These are phyloP conservation scores for Colletotrichum spinosum DNA, from an alignment of 2,329 filamentous ascomycete species.

Conservation along the genomic window DNA sequence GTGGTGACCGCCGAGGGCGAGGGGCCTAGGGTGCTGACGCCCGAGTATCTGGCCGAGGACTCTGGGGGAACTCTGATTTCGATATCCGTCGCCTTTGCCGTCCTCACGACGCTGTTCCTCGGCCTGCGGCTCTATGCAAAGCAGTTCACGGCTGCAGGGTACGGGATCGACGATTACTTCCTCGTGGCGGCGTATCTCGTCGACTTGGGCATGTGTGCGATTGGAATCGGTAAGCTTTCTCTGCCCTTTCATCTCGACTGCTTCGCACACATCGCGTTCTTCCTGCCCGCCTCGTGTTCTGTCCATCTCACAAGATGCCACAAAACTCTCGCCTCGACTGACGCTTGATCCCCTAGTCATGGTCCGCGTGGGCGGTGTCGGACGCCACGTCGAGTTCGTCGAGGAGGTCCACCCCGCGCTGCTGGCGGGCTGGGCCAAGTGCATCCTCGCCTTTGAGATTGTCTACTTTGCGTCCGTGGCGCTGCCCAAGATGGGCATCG, in stretches of 20 bases:
- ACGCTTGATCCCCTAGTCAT: constrained; percentile 36
- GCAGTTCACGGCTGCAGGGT: constrained; percentile 31
- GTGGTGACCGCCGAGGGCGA: constrained; percentile 10
- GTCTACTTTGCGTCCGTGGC: constrained; percentile 44
- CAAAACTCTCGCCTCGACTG: constrained; percentile 13
- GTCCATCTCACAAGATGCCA: neutral
- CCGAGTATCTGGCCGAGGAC: constrained; percentile 31
- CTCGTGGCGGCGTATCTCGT: constrained; percentile 31
- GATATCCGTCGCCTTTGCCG: constrained; percentile 39
- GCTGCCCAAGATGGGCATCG: constrained; percentile 45
- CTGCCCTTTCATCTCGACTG: neutral
- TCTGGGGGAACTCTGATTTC: constrained; percentile 35
- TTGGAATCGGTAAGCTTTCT: constrained; percentile 29
- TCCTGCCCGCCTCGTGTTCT: too few relatives aligned
- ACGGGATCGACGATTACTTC: constrained; percentile 33
- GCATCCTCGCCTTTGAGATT: constrained; percentile 43
- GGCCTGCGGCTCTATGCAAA: constrained; percentile 28
- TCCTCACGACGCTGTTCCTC: constrained; percentile 30
- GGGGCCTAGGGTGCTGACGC: neutral
- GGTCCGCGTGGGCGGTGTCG: constrained; percentile 42
- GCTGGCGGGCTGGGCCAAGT: constrained; percentile 41
- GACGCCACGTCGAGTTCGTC: constrained; percentile 40
- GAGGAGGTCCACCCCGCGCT: constrained; percentile 35
- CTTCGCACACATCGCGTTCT: too few relatives aligned
- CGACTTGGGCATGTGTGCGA: constrained; percentile 33